Conservation (phyloP, 164 flowering plant species). For the Sextonia rubra region DNA sequence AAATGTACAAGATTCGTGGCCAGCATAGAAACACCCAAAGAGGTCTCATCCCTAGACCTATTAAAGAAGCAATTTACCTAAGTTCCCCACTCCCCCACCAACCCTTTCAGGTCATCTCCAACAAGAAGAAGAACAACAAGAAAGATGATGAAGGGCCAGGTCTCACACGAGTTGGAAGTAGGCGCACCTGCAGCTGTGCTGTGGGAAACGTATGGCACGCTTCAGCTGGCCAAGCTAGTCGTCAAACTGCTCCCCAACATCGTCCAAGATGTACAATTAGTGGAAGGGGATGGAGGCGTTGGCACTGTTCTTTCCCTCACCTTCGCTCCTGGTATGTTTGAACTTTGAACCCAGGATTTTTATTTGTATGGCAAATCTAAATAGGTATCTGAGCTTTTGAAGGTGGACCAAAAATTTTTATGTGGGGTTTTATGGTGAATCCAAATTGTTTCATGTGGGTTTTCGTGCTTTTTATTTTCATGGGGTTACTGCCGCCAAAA, state of each 20-base stretch:
- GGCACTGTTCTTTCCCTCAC: background rate
- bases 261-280: background rate
- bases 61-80: too few relatives aligned
- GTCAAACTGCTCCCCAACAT: slow-evolving; percentile 7
- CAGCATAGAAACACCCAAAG: background rate
- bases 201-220: slow-evolving; percentile 11
- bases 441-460: too few relatives aligned
- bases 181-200: slow-evolving; percentile 1
- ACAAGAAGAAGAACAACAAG: background rate
- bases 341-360: too few relatives aligned
- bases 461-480: too few relatives aligned
- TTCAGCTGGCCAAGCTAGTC: slow-evolving; percentile 2
- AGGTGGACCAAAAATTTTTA: too few relatives aligned
- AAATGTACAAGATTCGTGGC: background rate
- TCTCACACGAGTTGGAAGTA: slow-evolving; percentile 5
- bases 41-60: background rate
- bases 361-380: too few relatives aligned
- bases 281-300: background rate
- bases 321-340: background rate
- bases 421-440: too few relatives aligned
- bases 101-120: background rate
- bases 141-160: slow-evolving; percentile 8
- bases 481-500: too few relatives aligned
- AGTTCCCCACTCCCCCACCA: background rate
- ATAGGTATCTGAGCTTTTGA: too few relatives aligned